Evolutionary conservation across 331 rosid species (phyloP).

Genomic region (Rosa hybrid): DNA sequence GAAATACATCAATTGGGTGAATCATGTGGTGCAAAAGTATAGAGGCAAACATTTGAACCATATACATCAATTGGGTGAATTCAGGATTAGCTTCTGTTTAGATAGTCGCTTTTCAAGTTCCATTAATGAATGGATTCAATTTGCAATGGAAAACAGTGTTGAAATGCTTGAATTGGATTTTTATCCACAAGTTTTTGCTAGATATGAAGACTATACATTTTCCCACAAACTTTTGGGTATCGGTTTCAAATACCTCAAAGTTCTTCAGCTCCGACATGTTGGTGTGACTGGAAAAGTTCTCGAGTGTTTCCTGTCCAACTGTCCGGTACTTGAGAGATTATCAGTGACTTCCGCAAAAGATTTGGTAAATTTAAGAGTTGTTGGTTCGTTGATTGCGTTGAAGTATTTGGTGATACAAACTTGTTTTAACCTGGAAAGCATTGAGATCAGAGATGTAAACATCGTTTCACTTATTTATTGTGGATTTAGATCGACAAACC

Average conservation of each 20-base stretch:
- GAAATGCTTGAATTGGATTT: not conserved
- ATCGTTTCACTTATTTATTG: too few relatives aligned
- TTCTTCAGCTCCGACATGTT: not conserved
- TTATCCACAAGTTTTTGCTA: not conserved
- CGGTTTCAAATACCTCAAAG: conserved; percentile 7
- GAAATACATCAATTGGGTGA: not conserved
- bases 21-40: not conserved
- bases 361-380: not conserved
- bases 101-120: not conserved
- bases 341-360: not conserved
- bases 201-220: not conserved
- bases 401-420: not conserved
- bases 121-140: not conserved
- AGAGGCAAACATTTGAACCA: not conserved
- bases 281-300: not conserved
- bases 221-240: not conserved
- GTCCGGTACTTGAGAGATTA: not conserved
- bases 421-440: too few relatives aligned
- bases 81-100: not conserved
- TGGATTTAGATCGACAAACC: too few relatives aligned
- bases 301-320: not conserved
- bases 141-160: not conserved
- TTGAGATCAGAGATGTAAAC: too few relatives aligned
- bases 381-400: not conserved
- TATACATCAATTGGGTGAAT: too few relatives aligned